Conservation (phyloP, 768 basidiomycete species). For the Phallus indusiatus region DNA sequence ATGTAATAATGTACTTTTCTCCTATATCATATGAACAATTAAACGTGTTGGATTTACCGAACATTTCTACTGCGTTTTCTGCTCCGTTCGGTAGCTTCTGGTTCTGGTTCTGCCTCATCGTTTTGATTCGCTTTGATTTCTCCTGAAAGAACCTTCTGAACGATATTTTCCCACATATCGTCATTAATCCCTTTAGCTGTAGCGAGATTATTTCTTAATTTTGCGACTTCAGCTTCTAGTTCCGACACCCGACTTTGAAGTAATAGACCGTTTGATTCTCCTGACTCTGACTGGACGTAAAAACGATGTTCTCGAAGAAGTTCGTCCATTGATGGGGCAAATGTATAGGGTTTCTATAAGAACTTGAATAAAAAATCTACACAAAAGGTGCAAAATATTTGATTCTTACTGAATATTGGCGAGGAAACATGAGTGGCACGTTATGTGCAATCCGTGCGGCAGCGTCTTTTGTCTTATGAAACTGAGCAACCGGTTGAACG, state of each 20-base stretch:
- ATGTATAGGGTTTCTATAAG: constrained; percentile 7
- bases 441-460: constrained; percentile 64
- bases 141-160: constrained; percentile 47
- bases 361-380: not conserved
- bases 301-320: constrained; percentile 56
- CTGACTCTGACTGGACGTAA: constrained; percentile 42
- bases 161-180: constrained; percentile 83
- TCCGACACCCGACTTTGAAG: constrained; percentile 51
- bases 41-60: not conserved
- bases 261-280: constrained; percentile 17
- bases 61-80: constrained; percentile 3
- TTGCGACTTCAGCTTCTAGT: constrained; percentile 63
- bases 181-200: constrained; percentile 91
- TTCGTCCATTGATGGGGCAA: constrained; percentile 40
- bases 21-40: not conserved
- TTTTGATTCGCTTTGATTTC: constrained; percentile 16
- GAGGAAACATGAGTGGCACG: constrained; percentile 51
- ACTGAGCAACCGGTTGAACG: constrained; percentile 53
- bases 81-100: not conserved
- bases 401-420: constrained; percentile 32
- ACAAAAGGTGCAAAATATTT: not conserved
- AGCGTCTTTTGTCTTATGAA: constrained; percentile 63
- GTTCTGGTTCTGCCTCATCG: not conserved
- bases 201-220: constrained; percentile 58
- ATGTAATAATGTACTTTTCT: not conserved